Evolutionary conservation across 2,329 filamentous ascomycete species (phyloP).

Genomic region (Penicillium fuscoglaucum): DNA sequence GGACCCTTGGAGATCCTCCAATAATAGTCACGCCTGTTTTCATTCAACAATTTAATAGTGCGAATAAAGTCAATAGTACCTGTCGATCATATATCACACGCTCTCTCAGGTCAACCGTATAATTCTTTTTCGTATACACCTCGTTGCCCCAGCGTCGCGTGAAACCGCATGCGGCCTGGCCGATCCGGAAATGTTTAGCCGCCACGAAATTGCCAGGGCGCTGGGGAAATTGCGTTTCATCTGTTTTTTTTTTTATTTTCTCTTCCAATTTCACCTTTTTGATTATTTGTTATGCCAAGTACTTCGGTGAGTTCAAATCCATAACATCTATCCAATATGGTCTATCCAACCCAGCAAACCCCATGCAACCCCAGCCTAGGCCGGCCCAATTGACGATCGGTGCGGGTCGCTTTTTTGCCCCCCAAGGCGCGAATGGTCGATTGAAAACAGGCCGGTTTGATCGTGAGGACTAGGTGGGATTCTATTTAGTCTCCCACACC

Average conservation of each 20-base stretch:
- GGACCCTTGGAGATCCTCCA: background rate
- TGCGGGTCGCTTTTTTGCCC: constrained; percentile 1
- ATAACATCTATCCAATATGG: background rate
- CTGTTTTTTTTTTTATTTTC: too few species aligned
- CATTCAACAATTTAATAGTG: background rate
- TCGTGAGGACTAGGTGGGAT: background rate
- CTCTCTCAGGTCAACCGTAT: background rate
- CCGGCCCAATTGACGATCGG: constrained; percentile 2
- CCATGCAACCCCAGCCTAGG: background rate
- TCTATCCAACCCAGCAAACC: background rate
- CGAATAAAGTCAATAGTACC: background rate
- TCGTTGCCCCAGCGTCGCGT: background rate
- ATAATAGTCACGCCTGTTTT: background rate
- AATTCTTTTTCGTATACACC: too few species aligned
- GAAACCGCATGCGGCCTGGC: background rate
- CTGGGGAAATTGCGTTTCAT: background rate
- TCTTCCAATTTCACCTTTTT: too few species aligned
- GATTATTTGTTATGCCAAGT: background rate
- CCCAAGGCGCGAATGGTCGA: constrained; percentile 2
- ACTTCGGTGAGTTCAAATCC: constrained; percentile 1
- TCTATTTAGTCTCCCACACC: background rate
- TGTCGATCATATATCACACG: constrained; percentile 3
- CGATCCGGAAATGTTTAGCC: background rate
- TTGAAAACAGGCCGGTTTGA: constrained; percentile 13
- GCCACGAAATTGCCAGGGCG: background rate